Evolutionary conservation across 2,329 filamentous ascomycete species (phyloP), one percentile per base, ranked within the genome.

Genomic region (Exophiala viscosa): DNA sequence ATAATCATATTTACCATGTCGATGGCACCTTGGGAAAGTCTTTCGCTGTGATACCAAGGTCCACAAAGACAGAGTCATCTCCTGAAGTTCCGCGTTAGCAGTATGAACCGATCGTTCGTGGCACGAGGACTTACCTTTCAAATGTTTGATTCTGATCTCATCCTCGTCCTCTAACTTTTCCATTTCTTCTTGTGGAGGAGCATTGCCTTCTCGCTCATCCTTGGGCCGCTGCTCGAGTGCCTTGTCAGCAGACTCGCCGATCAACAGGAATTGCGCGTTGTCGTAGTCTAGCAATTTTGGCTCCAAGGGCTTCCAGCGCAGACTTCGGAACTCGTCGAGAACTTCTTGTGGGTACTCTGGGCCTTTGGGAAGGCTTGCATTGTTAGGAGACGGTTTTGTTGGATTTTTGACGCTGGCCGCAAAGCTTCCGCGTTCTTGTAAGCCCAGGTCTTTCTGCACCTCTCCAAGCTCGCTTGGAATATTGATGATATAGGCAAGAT

Each of bases 401-500:
- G 90, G 90, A 61, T 95, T 96, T 72, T 90, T 90, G 28, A 87
- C 83, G 60, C 84, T 88, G 47, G 92, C 69, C 47, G 92, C 79
- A 69, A 90, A 95, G 67, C 86, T 88, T 1, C 88, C 90, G 60
- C 85, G 82, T 31, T 81, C 71, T 35, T 78, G 76, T 5, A 96
- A 67, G 0, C 90, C 90, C 10, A 96, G 76, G 51, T 89, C 84
- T 35, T 81, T 76, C 69, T 95, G 90, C 0, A 93, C 77, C 45
- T 89, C 81, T 1, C 84, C 85, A 1, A 88, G 66, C 53, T 87
- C 73, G 2, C 79, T 72, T 0, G 90, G 89, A 23, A 92, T 77
- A 0, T 88, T 95, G 43, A 90, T 73, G 53, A 90, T 80, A 64
- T 96, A 96, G 0, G 80, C 87, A 7, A 96, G 75, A 62, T 95